Conservation (phyloP, 2,329 filamentous ascomycete genomes). For the Amauroascus verrucosus region DNA sequence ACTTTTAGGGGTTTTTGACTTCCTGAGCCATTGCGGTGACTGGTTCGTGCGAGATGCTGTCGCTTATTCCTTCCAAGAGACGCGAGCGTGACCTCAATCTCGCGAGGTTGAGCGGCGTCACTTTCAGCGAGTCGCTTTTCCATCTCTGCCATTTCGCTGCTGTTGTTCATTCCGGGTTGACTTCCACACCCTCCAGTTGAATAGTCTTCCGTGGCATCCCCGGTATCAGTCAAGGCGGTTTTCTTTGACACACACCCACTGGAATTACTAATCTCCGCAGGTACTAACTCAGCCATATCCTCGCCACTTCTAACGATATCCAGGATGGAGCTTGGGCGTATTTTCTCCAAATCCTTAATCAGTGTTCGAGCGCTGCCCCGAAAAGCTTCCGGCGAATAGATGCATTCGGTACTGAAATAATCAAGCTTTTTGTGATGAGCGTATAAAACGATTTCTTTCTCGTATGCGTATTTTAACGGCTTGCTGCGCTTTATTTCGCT, state of each 20-base stretch:
- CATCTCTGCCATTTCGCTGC: conserved; percentile 72
- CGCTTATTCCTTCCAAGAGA: conserved; percentile 8
- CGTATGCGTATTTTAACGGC: conserved; percentile 94
- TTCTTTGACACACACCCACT: conserved; percentile 16
- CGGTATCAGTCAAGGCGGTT: conserved; percentile 28
- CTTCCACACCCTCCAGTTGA: conserved; percentile 63
- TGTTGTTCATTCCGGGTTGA: conserved; percentile 53
- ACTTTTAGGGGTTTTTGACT: conserved; percentile 45
- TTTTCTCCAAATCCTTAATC: conserved; percentile 90
- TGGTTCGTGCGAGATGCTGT: conserved; percentile 15
- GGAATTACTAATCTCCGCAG: conserved; percentile 43
- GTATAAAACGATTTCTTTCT: conserved; percentile 97
- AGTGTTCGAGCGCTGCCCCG: conserved; percentile 79
- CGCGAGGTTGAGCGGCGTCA: conserved; percentile 50
- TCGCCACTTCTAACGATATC: conserved; percentile 93
- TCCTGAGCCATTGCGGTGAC: conserved; percentile 17
- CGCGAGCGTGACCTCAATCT: conserved; percentile 53
- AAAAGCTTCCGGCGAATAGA: conserved; percentile 96
- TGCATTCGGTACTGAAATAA: conserved; percentile 97
- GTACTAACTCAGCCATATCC: conserved; percentile 86
- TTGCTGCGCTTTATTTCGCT: conserved; percentile 92
- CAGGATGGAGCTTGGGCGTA: conserved; percentile 84
- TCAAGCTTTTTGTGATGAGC: conserved; percentile 94
- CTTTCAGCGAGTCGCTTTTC: conserved; percentile 61
- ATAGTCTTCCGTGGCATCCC: conserved; percentile 44